Evolutionary conservation across 305 asterid species (phyloP).

Genomic region (Fraxinus sp.): DNA sequence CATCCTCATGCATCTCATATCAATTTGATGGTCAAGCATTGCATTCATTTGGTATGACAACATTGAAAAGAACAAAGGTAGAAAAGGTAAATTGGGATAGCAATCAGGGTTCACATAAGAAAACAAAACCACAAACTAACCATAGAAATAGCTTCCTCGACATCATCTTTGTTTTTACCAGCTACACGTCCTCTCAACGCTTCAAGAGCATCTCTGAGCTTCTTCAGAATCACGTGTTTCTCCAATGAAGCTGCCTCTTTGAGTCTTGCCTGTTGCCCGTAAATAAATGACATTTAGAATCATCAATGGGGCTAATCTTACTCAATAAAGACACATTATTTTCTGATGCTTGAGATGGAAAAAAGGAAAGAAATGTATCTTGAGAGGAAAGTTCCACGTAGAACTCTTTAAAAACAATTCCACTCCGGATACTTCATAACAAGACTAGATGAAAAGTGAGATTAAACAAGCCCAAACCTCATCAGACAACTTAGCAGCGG

Average conservation of each 20-base stretch:
- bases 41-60: conserved; percentile 5
- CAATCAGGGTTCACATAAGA: background rate
- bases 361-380: background rate
- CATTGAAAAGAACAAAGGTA: background rate
- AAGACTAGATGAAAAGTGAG: conserved; percentile 6
- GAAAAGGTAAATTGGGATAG: background rate
- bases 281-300: conserved; percentile 18
- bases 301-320: background rate
- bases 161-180: conserved; percentile 86
- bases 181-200: conserved; percentile 86
- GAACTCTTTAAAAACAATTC: background rate
- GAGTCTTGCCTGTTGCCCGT: conserved; percentile 67
- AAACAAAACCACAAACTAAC: conserved; percentile 28
- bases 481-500: conserved; percentile 86
- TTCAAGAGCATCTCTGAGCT: conserved; percentile 91
- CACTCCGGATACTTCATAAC: background rate
- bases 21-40: background rate
- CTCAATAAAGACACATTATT: background rate
- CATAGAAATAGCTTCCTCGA: conserved; percentile 91
- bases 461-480: conserved; percentile 48
- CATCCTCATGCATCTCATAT: background rate
- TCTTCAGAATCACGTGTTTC: conserved; percentile 89
- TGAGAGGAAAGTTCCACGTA: background rate
- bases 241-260: conserved; percentile 89
- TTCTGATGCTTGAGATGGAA: background rate